These are phyloP conservation scores for Hamamelis virginiana DNA, from an alignment of 164 flowering plant species.

Conservation along the genomic window DNA sequence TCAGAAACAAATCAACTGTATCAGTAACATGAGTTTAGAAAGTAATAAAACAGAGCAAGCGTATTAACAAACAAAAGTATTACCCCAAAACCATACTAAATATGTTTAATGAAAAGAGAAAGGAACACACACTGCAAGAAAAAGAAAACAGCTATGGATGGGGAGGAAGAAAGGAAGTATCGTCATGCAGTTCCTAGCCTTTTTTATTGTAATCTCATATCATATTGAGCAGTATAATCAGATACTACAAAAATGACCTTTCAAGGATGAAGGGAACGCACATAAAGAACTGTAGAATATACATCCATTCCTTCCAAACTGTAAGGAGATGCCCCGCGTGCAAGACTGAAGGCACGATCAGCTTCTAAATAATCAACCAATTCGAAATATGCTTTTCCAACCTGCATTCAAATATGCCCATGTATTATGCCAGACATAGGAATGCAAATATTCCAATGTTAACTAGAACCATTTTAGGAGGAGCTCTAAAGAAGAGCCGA, in stretches of 20 bases:
- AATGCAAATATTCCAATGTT: neutral
- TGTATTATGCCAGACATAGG: neutral
- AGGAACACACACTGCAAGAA: no score
- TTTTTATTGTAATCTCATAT: neutral
- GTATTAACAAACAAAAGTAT: no score
- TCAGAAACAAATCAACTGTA: no score
- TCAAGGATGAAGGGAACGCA: constrained; percentile 35
- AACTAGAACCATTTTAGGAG: neutral
- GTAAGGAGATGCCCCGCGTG: constrained; percentile 78
- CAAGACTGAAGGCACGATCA: constrained; percentile 80
- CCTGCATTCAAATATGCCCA: constrained; percentile 27
- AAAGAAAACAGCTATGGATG: no score
- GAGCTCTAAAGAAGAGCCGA: neutral
- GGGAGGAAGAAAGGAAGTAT: no score
- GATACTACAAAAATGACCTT: neutral
- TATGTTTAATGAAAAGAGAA: no score
- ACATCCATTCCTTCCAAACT: constrained; percentile 96
- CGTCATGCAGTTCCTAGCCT: no score
- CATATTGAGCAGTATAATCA: no score
- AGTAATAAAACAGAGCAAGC: no score
- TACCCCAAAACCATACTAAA: no score
- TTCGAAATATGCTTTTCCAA: constrained; percentile 43
- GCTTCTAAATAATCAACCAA: constrained; percentile 63
- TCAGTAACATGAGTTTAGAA: no score
- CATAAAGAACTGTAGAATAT: constrained; percentile 91